Base-by-base conservation (phyloP, 495 filamentous ascomycete genomes). In the Podospora pseudopauciseta region DNA sequence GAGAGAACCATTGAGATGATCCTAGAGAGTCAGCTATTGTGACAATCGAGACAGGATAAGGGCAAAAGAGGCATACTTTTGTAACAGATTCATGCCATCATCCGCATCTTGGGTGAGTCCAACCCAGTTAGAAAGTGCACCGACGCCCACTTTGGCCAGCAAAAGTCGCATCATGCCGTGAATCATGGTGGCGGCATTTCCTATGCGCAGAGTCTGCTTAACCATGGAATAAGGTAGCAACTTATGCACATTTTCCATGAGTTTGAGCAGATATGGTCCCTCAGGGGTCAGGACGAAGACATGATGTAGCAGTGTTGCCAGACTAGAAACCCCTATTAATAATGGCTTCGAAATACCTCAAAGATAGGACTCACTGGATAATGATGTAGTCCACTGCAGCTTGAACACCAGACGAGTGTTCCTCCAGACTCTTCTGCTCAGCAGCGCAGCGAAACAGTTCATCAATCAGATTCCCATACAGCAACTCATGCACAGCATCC, bases 111-210 rank as follows among this genome's bases (percentile, higher is more conserved):
- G 79, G 0, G 84, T 90, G 30, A 86, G 60, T 0, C 89, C 88
- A 59, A 90, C 78, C 88, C 88, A 91, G 70, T 89, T 89, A 9
- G 89, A 88, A 18, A 90, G 64, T 1, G 82, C 84, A 3, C 82
- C 84, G 2, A 91, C 75, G 34, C 86, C 86, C 66, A 90, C 76
- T 71, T 91, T 91, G 4, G 88, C 84, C 16, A 91, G 75, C 19
- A 90, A 74, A n/a, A 91, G 72, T 61, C 76, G 81, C 54, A 87
- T 80, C 81, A 91, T 86, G 16, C 80, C 88, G 70, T 82, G 88
- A 59, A 91, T 83, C 89, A 91, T 90, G 44, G 83, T 87, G 6
- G 88, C 89, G 0, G 86, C 89, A 71, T 90, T 91, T 5, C 89
- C 87, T 34, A 90, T 80, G 53, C 84, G 84, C 4, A 91, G 76